Percentiles rank a stretch among this genome's conserved stretches.
These are phyloP conservation scores for Mycotypha africana DNA, from an alignment of 371 early-diverging fungal genomes.

Conservation along the genomic window DNA sequence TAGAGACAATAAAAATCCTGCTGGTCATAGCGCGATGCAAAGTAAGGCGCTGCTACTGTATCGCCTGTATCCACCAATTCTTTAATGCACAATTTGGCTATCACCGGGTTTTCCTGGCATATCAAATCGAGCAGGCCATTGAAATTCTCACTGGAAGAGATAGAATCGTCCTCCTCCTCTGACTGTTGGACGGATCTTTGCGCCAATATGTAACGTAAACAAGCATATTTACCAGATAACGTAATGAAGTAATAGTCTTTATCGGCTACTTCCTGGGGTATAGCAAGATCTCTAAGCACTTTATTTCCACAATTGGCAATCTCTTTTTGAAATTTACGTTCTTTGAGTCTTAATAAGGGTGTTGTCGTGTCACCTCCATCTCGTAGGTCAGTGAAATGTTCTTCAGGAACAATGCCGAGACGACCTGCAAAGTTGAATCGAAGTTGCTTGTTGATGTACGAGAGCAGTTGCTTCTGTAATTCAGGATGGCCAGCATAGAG, in stretches of 20 bases:
- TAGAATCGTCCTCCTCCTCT: constrained; percentile 31
- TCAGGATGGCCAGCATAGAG: constrained; percentile 11
- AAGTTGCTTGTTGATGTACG: constrained; percentile 29
- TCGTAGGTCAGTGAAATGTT: constrained; percentile 4
- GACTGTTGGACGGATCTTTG: constrained; percentile 31
- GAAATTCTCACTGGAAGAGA: constrained; percentile 31
- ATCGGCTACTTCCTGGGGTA: neutral
- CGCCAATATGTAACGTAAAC: constrained; percentile 30
- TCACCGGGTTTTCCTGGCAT: constrained; percentile 16
- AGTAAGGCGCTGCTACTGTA: constrained; percentile 27
- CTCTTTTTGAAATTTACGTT: constrained; percentile 39
- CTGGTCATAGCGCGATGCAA: constrained; percentile 28
- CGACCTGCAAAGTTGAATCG: constrained; percentile 35
- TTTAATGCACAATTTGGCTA: constrained; percentile 35
- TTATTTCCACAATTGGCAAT: constrained; percentile 26
- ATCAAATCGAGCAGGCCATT: constrained; percentile 37
- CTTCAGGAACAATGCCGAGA: constrained; percentile 19
- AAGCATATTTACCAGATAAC: constrained; percentile 31
- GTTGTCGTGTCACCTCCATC: constrained; percentile 4
- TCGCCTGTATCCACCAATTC: constrained; percentile 43
- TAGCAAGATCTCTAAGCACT: constrained; percentile 20
- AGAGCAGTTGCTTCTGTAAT: constrained; percentile 21
- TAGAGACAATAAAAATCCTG: constrained; percentile 31
- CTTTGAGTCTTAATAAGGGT: constrained; percentile 24
- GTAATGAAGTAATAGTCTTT: constrained; percentile 30